phyloP scores from a whole-genome alignment of 2,329 filamentous ascomycete genomes.

The Didymellaceae sp. region DNA sequence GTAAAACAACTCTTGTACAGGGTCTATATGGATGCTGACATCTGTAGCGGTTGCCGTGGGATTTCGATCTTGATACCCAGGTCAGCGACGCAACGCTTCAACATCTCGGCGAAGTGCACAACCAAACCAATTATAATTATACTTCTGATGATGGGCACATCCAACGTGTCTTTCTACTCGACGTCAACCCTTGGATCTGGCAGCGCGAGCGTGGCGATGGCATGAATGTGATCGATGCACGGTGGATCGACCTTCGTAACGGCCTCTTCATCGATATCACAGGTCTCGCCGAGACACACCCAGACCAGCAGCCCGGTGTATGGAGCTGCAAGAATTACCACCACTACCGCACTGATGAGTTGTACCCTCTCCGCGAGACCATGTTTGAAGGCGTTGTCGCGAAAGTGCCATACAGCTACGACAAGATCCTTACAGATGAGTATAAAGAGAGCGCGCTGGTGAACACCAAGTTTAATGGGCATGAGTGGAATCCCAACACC shows the following conservation, averaged over 20 bases:
- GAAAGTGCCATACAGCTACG: conserved; percentile 72
- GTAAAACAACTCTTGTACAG: conserved; percentile 40
- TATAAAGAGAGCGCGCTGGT: conserved; percentile 69
- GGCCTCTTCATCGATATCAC: conserved; percentile 87
- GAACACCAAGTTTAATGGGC: conserved; percentile 66
- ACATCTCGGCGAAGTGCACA: conserved; percentile 70
- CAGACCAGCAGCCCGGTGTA: conserved; percentile 64
- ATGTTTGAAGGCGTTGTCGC: conserved; percentile 77
- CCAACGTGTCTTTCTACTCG: conserved; percentile 69
- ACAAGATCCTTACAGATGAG: conserved; percentile 69
- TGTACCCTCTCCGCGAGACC: conserved; percentile 77
- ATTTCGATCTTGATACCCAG: conserved; percentile 84
- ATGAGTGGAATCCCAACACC: conserved; percentile 64
- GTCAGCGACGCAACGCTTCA: conserved; percentile 71
- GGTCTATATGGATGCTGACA: conserved; percentile 22
- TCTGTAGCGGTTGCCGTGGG: conserved; percentile 75
- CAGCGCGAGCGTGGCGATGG: conserved; percentile 70
- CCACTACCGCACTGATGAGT: conserved; percentile 70
- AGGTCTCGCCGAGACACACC: conserved; percentile 72
- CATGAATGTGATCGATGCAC: conserved; percentile 80
- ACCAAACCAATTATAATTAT: conserved; percentile 67
- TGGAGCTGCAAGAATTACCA: conserved; percentile 85
- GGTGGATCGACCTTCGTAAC: conserved; percentile 79
- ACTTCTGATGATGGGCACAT: conserved; percentile 45
- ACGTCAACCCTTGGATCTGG: conserved; percentile 74